Evolutionary conservation across 495 filamentous ascomycete genomes (phyloP).

Genomic region (Aspergillus steynii): DNA sequence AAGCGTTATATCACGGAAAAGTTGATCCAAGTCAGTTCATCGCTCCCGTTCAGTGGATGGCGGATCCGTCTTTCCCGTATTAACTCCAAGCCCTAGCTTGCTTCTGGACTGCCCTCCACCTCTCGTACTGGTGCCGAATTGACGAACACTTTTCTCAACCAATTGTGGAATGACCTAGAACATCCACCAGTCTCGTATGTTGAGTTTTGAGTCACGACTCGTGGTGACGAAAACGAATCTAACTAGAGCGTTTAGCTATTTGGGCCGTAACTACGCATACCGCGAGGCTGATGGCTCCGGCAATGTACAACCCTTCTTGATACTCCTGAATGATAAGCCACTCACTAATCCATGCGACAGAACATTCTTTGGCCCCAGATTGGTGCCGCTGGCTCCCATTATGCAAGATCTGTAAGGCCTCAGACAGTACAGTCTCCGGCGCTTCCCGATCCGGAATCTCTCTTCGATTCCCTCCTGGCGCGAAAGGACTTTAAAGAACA

Average conservation of each 20-base stretch:
- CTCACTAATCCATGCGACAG: conserved; percentile 28
- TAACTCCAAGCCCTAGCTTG: neutral
- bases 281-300: conserved; percentile 69
- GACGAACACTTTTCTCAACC: neutral
- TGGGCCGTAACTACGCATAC: conserved; percentile 56
- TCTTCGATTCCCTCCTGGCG: conserved; percentile 76
- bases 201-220: conserved; percentile 6
- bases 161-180: conserved; percentile 63
- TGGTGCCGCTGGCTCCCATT: conserved; percentile 63
- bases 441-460: conserved; percentile 70
- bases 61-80: neutral
- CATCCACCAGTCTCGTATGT: conserved; percentile 67
- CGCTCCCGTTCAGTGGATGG: neutral
- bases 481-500: conserved; percentile 63
- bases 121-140: neutral
- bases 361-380: conserved; percentile 63
- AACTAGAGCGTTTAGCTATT: conserved; percentile 39
- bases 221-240: conserved; percentile 28
- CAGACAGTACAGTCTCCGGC: conserved; percentile 59
- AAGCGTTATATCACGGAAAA: conserved; percentile 64
- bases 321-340: neutral
- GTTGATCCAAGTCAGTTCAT: conserved; percentile 43
- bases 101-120: neutral
- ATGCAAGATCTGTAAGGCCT: conserved; percentile 73
- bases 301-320: conserved; percentile 46